Conservation (phyloP, 331 rosid species). For the Quercus tomentella region DNA sequence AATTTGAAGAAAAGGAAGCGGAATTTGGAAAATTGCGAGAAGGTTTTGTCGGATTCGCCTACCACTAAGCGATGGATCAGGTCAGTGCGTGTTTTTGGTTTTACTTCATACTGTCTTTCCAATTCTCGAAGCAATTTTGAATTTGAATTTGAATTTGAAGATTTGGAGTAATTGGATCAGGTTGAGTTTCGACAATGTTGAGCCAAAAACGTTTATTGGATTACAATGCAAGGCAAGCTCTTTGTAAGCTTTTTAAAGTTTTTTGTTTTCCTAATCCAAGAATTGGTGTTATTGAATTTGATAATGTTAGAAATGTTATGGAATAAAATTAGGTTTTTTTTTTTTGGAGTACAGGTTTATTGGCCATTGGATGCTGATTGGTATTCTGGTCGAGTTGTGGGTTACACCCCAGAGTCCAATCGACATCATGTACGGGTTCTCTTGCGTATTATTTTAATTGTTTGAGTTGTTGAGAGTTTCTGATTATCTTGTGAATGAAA, state of each 20-base stretch:
- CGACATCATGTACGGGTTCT: conserved; percentile 61
- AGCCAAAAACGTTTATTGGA: conserved; percentile 71
- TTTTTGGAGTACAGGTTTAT: conserved; percentile 60
- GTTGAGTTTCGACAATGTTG: conserved; percentile 63
- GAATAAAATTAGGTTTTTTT: conserved; percentile 7
- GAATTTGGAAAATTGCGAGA: conserved; percentile 34
- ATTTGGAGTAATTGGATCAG: conserved; percentile 29
- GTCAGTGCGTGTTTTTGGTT: conserved; percentile 29
- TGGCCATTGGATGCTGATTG: conserved; percentile 94
- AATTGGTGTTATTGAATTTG: conserved; percentile 4
- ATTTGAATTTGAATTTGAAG: background rate
- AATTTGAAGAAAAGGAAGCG: conserved; percentile 33
- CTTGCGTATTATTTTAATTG: background rate
- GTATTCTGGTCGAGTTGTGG: conserved; percentile 63
- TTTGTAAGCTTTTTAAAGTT: conserved; percentile 18
- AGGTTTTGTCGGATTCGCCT: conserved; percentile 39
- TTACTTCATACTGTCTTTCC: background rate
- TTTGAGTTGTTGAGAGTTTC: conserved; percentile 7
- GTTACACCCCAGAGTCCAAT: conserved; percentile 51
- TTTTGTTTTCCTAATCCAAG: conserved; percentile 2
- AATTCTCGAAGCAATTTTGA: too few species aligned
- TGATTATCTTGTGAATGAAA: background rate
- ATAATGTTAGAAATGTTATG: conserved; percentile 10
- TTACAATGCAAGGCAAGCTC: conserved; percentile 88
- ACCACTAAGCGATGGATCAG: conserved; percentile 73